Evolutionary conservation across 306 rosid species (phyloP), one percentile per base, ranked within the genome.

Genomic region (Arachis hypogaea): DNA sequence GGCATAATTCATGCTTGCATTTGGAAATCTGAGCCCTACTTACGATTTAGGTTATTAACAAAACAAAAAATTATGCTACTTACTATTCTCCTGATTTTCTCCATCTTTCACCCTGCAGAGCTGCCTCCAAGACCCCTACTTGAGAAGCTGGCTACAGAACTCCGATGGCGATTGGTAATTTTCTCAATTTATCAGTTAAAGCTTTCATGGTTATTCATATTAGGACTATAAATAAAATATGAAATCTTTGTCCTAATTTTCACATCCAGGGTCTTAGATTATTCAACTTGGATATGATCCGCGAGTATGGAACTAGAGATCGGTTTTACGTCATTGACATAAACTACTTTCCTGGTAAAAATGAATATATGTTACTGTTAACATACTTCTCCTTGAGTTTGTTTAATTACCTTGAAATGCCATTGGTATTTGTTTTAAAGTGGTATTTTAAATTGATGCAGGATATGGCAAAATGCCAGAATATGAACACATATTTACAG

Each of bases 391-490:
- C 38, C 38, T 33, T 33, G 38, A 33, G 38, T 33, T 33, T 33
- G 38, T 33, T 33, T 33, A 2, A 33, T 33, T 33, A 4, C 38
- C 38, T 33, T 33, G 3, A 33, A 33, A 33, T 33, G 38, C 4
- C 3, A 50, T 41, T 0, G 29, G 2, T 49, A 7, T 74, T 68
- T 69, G 47, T 54, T 51, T 44, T 57, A 55, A 69, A 33, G 55
- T 58, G 5, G 18, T 33, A 43, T 66, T 62, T 57, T 64, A 42
- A 83, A 38, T 71, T 72, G 68, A 72, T 72, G 61, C 88, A 93
- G 98, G 98, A 69, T 93, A 93, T 60, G 98, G 98, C 30, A 93
- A 93, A 82, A 87, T 93, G 94, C 98, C 98, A 5, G 98, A 87
- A 73, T 93, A 93, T 60, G 98, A 93, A 68, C 96, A 90, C 73